These are phyloP conservation scores for Meira nashicola DNA, from an alignment of 1,284 basidiomycete genomes.

Conservation along the genomic window DNA sequence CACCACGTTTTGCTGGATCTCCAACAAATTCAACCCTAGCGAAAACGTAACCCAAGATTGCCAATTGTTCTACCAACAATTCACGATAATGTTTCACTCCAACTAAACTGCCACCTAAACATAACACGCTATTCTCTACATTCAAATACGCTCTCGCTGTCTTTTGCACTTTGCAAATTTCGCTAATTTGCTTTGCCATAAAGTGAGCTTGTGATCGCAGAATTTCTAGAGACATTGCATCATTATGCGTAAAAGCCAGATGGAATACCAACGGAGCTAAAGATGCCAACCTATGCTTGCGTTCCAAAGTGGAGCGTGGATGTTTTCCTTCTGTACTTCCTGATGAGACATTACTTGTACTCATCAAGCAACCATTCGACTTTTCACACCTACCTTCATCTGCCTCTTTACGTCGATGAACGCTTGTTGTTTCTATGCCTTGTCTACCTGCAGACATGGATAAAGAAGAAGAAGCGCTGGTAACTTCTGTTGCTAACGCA, in stretches of 20 bases:
- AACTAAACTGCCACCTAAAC: constrained; percentile 22
- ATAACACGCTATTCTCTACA: constrained; percentile 15
- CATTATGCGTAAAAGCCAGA: constrained; percentile 22
- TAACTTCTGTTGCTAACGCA: neutral
- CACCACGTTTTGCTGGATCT: constrained; percentile 22
- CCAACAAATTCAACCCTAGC: constrained; percentile 16
- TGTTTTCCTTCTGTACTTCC: neutral
- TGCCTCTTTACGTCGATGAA: neutral
- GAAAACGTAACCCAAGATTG: constrained; percentile 13
- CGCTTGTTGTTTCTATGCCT: neutral
- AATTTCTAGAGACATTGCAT: constrained; percentile 15
- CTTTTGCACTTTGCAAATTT: constrained; percentile 11
- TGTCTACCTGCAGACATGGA: neutral
- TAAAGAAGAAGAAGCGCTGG: constrained; percentile 5
- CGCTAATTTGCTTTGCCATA: constrained; percentile 3
- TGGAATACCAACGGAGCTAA: constrained; percentile 28
- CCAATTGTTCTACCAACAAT: constrained; percentile 19
- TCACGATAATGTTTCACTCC: constrained; percentile 16
- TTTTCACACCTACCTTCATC: neutral
- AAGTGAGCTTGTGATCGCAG: constrained; percentile 13
- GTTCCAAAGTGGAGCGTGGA: constrained; percentile 7
- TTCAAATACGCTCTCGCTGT: neutral
- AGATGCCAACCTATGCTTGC: constrained; percentile 24
- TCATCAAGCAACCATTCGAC: neutral
- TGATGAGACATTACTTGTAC: neutral